Base-by-base conservation (phyloP, 345 rosid genomes). In the Litchi chinensis region DNA sequence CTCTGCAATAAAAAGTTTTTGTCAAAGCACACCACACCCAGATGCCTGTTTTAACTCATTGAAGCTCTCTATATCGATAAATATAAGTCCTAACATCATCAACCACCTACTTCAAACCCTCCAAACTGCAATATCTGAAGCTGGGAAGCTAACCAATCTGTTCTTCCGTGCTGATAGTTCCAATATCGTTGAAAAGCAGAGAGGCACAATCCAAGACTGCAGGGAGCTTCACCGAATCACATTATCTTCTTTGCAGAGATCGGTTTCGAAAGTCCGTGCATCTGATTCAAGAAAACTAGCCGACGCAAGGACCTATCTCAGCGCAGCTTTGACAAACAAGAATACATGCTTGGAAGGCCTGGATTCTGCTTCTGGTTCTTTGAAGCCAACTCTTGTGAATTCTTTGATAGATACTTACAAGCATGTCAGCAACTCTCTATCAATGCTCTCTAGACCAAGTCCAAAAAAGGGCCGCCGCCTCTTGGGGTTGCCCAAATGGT, bases 271-370 rank as follows among this genome's bases (percentile, higher is more conserved):
- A 50, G 73, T 92, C 83, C 80, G 64, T 56, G 57, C 84, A 2
- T 82, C 77, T 7, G 83, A 87, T 70, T 18, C 89, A 16, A 64
- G 68, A 24, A 88, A 86, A 50, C 71, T 95, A 63, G 79, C 83
- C 0, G 96, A 93, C 75, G 88, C 91, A 46, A 87, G 89, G 74
- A 81, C 93, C 37, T 95, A 88, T 73, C 88, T 95, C 0, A 89
- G 93, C 41, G 97, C 97, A 26, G 92, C 95, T 63, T 85, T 93
- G 18, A 93, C 96, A 2, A 95, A 95, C 92, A 90, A 91, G 90
- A 87, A 83, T 78, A 95, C 99, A 2, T 95, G 99, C 84, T 84
- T 93, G 44, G 98, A 95, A 74, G 97, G 95, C 40, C 87, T 95
- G 24, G 85, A 86, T 67, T 85, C 93, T 4, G 97, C 95, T 57